Conservation (phyloP, 2,329 filamentous ascomycete species). For the Pseudopithomyces chartarum region DNA sequence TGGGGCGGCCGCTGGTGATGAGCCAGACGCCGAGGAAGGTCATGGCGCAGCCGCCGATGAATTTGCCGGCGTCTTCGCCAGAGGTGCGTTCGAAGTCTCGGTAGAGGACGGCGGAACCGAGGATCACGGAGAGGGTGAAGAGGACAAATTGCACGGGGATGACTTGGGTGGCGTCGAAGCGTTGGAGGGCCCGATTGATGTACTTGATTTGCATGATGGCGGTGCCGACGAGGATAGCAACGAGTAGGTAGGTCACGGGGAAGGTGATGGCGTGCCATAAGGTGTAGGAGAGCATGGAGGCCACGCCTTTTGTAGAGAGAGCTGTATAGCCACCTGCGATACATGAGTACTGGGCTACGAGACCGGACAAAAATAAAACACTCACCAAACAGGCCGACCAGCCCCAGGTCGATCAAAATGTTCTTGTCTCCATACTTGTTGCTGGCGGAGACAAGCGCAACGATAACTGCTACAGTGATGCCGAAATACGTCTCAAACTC, state of each 20-base stretch:
- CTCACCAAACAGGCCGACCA: constrained; percentile 89
- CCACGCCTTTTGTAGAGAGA: constrained; percentile 92
- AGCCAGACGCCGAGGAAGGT: constrained; percentile 98
- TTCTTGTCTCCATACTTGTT: constrained; percentile 81
- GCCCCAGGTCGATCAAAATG: constrained; percentile 88
- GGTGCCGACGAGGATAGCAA: constrained; percentile 77
- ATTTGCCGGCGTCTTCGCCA: constrained; percentile 75
- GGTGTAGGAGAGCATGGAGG: constrained; percentile 90
- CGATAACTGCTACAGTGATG: constrained; percentile 75
- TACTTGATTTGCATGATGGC: constrained; percentile 98
- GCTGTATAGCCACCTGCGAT: constrained; percentile 85
- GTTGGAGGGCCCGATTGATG: constrained; percentile 85
- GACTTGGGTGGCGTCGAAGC: constrained; percentile 96
- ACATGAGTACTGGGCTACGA: constrained; percentile 21
- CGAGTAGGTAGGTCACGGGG: constrained; percentile 86
- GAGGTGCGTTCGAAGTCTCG: constrained; percentile 90
- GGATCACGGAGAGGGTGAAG: constrained; percentile 93
- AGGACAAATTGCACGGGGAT: constrained; percentile 98
- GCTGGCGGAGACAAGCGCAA: constrained; percentile 79
- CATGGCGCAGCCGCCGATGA: constrained; percentile 85
- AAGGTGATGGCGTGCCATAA: constrained; percentile 88
- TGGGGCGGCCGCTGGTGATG: constrained; percentile 82
- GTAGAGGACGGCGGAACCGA: constrained; percentile 91
- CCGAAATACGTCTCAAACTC: constrained; percentile 91
- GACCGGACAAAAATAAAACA: background rate